Conservation (phyloP, 2,329 filamentous ascomycete genomes). For the Aphanocladium album region DNA sequence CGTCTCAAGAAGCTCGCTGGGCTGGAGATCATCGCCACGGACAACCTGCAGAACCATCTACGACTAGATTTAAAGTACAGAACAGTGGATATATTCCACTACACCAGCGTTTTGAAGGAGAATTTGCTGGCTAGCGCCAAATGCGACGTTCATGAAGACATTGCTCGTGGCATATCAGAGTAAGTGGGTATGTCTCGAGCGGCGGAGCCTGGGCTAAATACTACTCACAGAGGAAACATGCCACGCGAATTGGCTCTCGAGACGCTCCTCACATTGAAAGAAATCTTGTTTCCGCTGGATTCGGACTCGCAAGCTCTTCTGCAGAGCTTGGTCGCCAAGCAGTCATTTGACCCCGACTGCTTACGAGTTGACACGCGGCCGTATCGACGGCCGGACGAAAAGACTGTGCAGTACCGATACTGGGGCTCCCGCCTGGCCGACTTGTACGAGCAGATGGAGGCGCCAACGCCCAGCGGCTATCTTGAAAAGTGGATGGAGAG, state of each 20-base stretch:
- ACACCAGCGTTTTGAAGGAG: conserved; percentile 13
- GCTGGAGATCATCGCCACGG: conserved; percentile 11
- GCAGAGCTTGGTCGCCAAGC: conserved; percentile 1
- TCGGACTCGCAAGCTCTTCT: conserved; percentile 14
- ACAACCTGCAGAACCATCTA: conserved; percentile 13
- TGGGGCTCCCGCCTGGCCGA: conserved; percentile 14
- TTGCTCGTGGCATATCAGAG: background rate
- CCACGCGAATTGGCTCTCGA: conserved; percentile 16
- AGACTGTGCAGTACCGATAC: conserved; percentile 14
- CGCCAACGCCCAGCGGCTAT: conserved; percentile 16
- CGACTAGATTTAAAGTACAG: conserved; percentile 3
- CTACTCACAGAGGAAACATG: conserved; percentile 12
- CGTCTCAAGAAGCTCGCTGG: conserved; percentile 12
- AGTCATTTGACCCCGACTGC: conserved; percentile 15
- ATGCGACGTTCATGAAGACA: background rate
- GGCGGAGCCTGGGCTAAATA: background rate
- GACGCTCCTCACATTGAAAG: conserved; percentile 14
- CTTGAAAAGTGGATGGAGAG: conserved; percentile 17
- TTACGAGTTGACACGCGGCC: conserved; percentile 7
- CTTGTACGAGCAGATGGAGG: conserved; percentile 17
- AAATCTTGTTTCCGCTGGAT: conserved; percentile 17
- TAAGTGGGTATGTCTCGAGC: background rate
- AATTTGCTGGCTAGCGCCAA: background rate
- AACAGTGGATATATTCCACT: conserved; percentile 11
- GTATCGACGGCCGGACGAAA: conserved; percentile 11